These are phyloP conservation scores for Neoscytalidium dimidiatum DNA, from an alignment of 2,329 filamentous ascomycete genomes.

Conservation along the genomic window DNA sequence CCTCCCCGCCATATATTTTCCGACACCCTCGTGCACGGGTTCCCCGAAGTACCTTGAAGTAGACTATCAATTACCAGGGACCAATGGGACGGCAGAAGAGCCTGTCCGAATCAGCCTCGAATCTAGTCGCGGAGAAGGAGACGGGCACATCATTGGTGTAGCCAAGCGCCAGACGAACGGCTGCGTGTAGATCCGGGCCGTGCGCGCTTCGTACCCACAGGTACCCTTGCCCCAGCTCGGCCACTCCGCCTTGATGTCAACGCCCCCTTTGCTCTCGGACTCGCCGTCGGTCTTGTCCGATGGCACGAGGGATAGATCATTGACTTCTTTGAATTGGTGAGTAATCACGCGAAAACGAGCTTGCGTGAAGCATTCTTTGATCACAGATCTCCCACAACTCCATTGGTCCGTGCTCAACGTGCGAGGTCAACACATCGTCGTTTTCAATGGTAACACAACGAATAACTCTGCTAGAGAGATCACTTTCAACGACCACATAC, in stretches of 20 bases:
- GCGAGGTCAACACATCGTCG: no score
- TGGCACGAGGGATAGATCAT: neutral
- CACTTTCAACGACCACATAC: no score
- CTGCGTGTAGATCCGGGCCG: conserved; percentile 5
- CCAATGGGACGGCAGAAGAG: neutral
- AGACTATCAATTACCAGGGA: neutral
- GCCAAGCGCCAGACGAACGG: conserved; percentile 2
- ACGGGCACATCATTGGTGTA: neutral
- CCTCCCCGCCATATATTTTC: neutral
- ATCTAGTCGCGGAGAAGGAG: neutral
- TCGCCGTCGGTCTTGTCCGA: neutral
- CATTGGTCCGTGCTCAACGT: no score
- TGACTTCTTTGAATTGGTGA: neutral
- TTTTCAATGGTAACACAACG: no score
- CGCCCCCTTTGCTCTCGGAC: neutral
- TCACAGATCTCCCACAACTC: no score
- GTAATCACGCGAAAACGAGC: no score
- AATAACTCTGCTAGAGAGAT: no score
- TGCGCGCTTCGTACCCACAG: neutral
- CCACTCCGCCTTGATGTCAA: neutral
- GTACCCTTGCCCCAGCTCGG: conserved; percentile 4
- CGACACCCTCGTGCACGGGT: neutral
- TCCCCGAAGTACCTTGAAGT: neutral
- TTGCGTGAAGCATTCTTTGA: no score
- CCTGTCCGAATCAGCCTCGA: neutral